Base-by-base conservation (phyloP, 257 asterid genomes). In the Perilla frutescens region DNA sequence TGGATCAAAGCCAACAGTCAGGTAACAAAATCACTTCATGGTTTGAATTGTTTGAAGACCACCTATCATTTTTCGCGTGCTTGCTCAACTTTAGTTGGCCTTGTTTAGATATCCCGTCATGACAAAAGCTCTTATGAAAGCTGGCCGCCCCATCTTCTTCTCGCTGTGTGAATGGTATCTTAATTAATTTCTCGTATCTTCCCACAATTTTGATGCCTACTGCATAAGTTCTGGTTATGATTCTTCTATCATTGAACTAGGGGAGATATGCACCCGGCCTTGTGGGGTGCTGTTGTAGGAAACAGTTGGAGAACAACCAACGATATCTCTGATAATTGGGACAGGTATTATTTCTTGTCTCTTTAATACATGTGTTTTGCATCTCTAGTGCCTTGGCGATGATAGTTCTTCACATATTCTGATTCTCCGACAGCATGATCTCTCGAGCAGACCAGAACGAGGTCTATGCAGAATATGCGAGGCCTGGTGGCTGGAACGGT, bases 401-500 rank as follows among this genome's bases (percentile, higher is more conserved):
- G 41, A 44, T 26, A 11, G 56, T 64, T 45, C 32, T 10, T 29
- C 1, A 32, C 59, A 31, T 47, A 32, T 7, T 70, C 34, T 44
- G 54, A 40, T 68, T 75, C 79, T 75, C 26, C 29, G 34, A 74
- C 89, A 91, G 94, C 78, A 93, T 93, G 98, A 40, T 91, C 12
- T 83, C 96, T 8, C 85, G 96, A 88, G 97, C 98, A 37, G 98
- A 93, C 59, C 83, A 87, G 84, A 93, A 91, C 48, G 98, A 91
- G 84, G 96, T 93, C 36, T 91, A 89, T 59, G 96, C 98, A n/a
- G 93, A 81, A 0, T 64, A 62, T 70, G 97, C 97, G 7, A 85
- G 92, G 76, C 96, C 97, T 2, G 98, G 98, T 63, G 97, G 98
- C 75, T 93, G 98, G 98, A 93, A 93, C 45, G 98, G 96, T 92